Conservation (phyloP, 2,329 filamentous ascomycete species). For the Aspergillus piperis region DNA sequence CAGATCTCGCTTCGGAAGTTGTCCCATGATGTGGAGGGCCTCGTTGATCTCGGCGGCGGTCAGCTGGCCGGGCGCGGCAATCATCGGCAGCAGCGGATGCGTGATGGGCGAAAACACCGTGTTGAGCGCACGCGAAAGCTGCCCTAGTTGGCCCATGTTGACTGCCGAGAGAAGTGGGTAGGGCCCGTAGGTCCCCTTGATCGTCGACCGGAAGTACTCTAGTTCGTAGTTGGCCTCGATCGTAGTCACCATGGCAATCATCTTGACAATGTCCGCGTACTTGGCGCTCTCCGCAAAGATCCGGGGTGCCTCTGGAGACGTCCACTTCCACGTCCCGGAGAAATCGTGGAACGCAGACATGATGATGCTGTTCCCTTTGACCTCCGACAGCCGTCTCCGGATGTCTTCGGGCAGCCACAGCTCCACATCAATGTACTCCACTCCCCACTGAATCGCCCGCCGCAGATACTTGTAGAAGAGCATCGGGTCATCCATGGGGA, state of each 20-base stretch:
- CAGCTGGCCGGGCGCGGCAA: slow-evolving; percentile 82
- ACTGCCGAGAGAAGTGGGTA: slow-evolving; percentile 77
- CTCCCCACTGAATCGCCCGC: slow-evolving; percentile 82
- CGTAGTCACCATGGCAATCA: slow-evolving; percentile 80
- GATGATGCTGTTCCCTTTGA: slow-evolving; percentile 76
- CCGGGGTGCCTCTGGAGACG: slow-evolving; percentile 68
- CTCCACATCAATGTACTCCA: slow-evolving; percentile 88
- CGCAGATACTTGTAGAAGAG: slow-evolving; percentile 79
- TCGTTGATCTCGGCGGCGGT: slow-evolving; percentile 83
- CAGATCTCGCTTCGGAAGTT: slow-evolving; percentile 75
- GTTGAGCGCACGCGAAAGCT: slow-evolving; percentile 80
- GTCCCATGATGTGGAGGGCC: slow-evolving; percentile 74
- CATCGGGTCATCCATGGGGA: slow-evolving; percentile 76
- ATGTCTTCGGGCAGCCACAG: slow-evolving; percentile 81
- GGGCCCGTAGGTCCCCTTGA: slow-evolving; percentile 65
- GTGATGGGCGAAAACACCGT: slow-evolving; percentile 87
- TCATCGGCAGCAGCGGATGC: slow-evolving; percentile 78
- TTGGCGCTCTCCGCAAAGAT: slow-evolving; percentile 71
- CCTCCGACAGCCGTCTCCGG: slow-evolving; percentile 65
- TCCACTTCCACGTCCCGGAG: slow-evolving; percentile 81
- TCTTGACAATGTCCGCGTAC: slow-evolving; percentile 85
- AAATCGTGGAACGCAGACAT: slow-evolving; percentile 94
- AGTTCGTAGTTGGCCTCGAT: slow-evolving; percentile 88
- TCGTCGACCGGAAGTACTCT: slow-evolving; percentile 80
- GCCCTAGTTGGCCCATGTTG: slow-evolving; percentile 85